These are phyloP conservation scores for Triglochin maritima DNA, from an alignment of 106 monocot genomes.

Conservation along the genomic window DNA sequence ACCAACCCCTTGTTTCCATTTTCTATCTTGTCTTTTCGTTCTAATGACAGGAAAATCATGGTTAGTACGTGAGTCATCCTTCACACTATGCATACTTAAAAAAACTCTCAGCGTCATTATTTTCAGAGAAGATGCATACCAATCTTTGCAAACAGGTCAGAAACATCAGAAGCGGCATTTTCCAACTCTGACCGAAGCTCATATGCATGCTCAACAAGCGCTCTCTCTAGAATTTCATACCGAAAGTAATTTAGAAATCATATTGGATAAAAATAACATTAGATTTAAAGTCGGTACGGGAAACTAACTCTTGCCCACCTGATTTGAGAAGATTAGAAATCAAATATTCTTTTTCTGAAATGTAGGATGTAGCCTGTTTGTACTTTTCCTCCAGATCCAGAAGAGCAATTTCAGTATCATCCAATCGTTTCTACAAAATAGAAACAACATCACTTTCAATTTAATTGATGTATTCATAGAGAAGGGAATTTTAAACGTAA, in stretches of 20 bases:
- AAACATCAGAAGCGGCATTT: slow-evolving; percentile 77
- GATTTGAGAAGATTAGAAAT: slow-evolving; percentile 84
- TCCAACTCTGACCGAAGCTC: slow-evolving; percentile 79
- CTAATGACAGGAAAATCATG: slow-evolving; percentile 22
- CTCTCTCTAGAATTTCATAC: slow-evolving; percentile 43
- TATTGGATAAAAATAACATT: no score
- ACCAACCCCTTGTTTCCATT: slow-evolving; percentile 64
- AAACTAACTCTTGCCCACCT: slow-evolving; percentile 24
- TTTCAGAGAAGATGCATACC: slow-evolving; percentile 28
- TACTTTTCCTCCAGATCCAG: slow-evolving; percentile 84
- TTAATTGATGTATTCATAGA: background rate
- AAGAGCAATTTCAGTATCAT: slow-evolving; percentile 52
- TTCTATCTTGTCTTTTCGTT: slow-evolving; percentile 84
- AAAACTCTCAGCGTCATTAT: background rate
- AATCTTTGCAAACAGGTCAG: slow-evolving; percentile 92
- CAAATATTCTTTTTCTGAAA: slow-evolving; percentile 87
- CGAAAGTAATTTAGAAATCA: background rate
- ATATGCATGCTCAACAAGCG: slow-evolving; percentile 69
- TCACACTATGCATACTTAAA: background rate
- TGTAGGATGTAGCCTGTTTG: slow-evolving; percentile 64
- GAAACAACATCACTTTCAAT: background rate
- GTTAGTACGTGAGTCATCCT: background rate
- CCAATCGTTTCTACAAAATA: slow-evolving; percentile 49
- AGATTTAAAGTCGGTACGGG: no score
- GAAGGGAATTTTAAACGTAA: background rate